Evolutionary conservation across 768 basidiomycete genomes (phyloP).

Genomic region (Cystobasidium tubakii): DNA sequence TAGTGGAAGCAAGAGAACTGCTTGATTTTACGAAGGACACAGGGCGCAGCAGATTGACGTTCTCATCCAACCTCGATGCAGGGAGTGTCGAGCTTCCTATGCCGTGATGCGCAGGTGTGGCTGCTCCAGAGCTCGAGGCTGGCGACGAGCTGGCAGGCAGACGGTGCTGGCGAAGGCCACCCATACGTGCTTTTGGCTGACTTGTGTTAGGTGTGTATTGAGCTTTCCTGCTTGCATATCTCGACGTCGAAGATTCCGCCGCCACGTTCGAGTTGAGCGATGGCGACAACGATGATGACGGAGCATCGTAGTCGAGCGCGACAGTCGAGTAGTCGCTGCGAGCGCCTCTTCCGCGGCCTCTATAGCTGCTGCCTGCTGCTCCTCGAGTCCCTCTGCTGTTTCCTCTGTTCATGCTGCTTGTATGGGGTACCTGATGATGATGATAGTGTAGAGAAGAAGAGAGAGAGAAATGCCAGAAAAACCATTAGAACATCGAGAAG

Average conservation of each 20-base stretch:
- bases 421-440: background rate
- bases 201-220: background rate
- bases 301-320: background rate
- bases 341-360: slow-evolving; percentile 13
- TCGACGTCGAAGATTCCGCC: background rate
- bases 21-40: background rate
- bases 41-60: background rate
- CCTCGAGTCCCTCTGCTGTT: background rate
- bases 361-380: background rate
- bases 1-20: background rate
- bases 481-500: too few relatives aligned
- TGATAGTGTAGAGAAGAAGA: too few relatives aligned
- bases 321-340: slow-evolving; percentile 2
- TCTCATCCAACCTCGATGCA: background rate
- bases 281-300: background rate
- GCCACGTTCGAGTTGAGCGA: background rate
- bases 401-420: background rate
- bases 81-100: background rate
- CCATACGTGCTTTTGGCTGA: too few relatives aligned
- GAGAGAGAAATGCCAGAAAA: too few relatives aligned
- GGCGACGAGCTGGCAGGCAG: background rate
- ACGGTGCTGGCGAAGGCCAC: too few relatives aligned
- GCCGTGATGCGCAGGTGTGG: background rate
- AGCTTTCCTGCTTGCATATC: background rate
- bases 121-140: background rate